These are phyloP conservation scores for Podospora conica DNA, from an alignment of 495 filamentous ascomycete species.

Conservation along the genomic window DNA sequence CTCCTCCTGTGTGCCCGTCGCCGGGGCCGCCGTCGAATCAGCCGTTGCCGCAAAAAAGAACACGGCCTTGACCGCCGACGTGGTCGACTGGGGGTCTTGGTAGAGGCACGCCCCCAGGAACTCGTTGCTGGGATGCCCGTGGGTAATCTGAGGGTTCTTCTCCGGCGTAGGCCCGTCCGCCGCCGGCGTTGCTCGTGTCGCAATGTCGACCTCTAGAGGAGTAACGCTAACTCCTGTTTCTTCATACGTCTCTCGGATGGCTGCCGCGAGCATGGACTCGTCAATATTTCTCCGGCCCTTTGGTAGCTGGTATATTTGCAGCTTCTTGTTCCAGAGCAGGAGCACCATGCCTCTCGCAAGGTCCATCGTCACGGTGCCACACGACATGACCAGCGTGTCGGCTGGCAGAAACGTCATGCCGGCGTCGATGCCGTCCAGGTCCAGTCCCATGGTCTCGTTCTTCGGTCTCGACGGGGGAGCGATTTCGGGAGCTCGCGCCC, in stretches of 20 bases:
- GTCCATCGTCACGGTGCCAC: conserved; percentile 42
- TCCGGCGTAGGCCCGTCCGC: neutral
- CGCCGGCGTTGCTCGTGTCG: conserved; percentile 28
- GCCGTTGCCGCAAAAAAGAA: conserved; percentile 28
- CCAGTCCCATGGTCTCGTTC: neutral
- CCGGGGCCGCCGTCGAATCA: conserved; percentile 20
- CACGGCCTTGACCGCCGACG: conserved; percentile 22
- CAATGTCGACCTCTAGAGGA: conserved; percentile 33
- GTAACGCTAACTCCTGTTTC: conserved; percentile 37
- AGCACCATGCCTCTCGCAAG: conserved; percentile 31
- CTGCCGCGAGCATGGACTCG: conserved; percentile 35
- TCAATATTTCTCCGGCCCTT: conserved; percentile 43
- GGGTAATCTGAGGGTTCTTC: conserved; percentile 21
- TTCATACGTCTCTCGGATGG: conserved; percentile 42
- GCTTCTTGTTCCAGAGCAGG: conserved; percentile 37
- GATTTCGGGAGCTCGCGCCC: neutral
- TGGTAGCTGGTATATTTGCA: conserved; percentile 40
- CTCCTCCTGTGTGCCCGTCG: conserved; percentile 23
- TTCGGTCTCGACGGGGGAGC: neutral
- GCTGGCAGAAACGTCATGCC: conserved; percentile 32
- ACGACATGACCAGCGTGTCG: conserved; percentile 36
- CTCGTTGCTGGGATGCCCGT: conserved; percentile 24
- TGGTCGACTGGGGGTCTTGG: conserved; percentile 28
- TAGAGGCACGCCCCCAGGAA: conserved; percentile 24
- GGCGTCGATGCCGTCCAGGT: conserved; percentile 22